phyloP scores from a whole-genome alignment of 441 rosid genomes.

The Adansonia gregorii region DNA sequence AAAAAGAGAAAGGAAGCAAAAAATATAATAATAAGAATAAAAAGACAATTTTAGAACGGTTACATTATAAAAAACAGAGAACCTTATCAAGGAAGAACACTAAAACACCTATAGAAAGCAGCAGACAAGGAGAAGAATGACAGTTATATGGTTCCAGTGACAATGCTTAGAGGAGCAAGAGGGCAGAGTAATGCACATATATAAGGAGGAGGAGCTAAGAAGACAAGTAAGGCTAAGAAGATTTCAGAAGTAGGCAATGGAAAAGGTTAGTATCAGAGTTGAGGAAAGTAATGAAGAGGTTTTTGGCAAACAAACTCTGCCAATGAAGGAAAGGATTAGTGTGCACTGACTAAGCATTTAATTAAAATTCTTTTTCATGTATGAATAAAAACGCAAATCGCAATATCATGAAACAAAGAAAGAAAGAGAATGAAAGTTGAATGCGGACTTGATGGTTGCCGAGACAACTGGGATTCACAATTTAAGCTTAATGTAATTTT shows the following conservation, averaged over 20 bases:
- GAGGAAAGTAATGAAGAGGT: constrained; percentile 19
- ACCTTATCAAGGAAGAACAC: constrained; percentile 25
- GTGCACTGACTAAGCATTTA: constrained; percentile 52
- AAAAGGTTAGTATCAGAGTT: constrained; percentile 1
- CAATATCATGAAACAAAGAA: constrained; percentile 22
- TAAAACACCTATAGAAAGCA: neutral
- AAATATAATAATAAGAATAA: too few species aligned
- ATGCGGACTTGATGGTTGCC: constrained; percentile 12
- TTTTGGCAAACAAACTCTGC: constrained; percentile 31
- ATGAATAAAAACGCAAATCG: constrained; percentile 18
- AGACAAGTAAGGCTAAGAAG: constrained; percentile 23
- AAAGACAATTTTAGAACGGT: constrained; percentile 31
- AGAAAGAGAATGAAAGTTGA: neutral
- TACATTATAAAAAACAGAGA: constrained; percentile 42
- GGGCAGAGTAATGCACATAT: constrained; percentile 7
- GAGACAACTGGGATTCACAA: constrained; percentile 7
- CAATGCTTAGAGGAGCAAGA: constrained; percentile 37
- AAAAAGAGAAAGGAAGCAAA: constrained; percentile 29
- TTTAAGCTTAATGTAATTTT: neutral
- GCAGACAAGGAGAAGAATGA: constrained; percentile 11
- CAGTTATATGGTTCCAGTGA: constrained; percentile 23
- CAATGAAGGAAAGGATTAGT: constrained; percentile 42
- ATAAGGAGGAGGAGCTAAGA: neutral
- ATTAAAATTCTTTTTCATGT: constrained; percentile 26
- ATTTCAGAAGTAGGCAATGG: constrained; percentile 20